These are phyloP conservation scores for Taphrina confusa DNA, from an alignment of 1,139 yeast genomes.

Conservation along the genomic window DNA sequence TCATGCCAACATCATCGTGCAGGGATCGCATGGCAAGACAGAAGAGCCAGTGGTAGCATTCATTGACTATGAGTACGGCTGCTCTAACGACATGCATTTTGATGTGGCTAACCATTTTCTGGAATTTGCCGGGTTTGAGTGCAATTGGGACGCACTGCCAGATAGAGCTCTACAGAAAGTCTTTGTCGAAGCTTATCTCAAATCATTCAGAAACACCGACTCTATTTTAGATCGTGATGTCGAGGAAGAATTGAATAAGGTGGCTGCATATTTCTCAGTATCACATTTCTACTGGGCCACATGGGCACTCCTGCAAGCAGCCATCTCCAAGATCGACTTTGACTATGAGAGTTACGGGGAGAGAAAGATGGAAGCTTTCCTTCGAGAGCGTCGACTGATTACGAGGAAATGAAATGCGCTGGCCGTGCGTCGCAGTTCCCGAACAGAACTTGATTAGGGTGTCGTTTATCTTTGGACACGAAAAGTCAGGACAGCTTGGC, in stretches of 20 bases:
- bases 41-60: constrained; percentile 51
- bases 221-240: constrained; percentile 4
- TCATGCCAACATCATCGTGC: constrained; percentile 35
- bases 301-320: constrained; percentile 78
- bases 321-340: constrained; percentile 70
- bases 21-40: constrained; percentile 40
- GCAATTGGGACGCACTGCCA: constrained; percentile 49
- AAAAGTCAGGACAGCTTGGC: neutral
- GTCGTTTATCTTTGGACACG: no score
- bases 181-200: constrained; percentile 20
- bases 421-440: no score
- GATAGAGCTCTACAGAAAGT: neutral
- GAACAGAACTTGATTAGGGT: no score
- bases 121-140: constrained; percentile 85
- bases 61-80: constrained; percentile 79
- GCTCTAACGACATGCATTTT: constrained; percentile 77
- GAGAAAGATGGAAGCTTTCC: constrained; percentile 18
- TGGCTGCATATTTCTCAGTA: constrained; percentile 8
- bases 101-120: constrained; percentile 84
- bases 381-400: neutral
- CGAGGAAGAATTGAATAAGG: neutral
- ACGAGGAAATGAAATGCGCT: neutral
- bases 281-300: constrained; percentile 51
- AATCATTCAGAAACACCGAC: neutral
- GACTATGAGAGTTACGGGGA: constrained; percentile 54